Evolutionary conservation across 208 protist genomes (phyloP).

Genomic region (Strigomonas culicis): DNA sequence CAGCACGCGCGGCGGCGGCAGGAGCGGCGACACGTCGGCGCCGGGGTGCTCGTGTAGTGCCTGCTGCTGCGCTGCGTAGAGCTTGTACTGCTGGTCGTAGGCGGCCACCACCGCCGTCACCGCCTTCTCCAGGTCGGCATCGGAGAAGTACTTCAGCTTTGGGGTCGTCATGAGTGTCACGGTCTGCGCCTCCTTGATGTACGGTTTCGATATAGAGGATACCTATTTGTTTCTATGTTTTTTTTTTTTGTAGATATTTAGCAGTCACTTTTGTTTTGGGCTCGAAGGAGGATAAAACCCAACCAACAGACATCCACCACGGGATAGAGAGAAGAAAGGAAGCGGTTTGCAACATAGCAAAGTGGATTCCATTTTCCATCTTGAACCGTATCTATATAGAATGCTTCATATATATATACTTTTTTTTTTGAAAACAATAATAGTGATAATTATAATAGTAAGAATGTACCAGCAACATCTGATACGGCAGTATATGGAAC

Average conservation of each 20-base stretch:
- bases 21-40: neutral
- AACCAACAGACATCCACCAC: neutral
- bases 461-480: too few relatives aligned
- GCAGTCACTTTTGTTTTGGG: neutral
- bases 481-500: too few relatives aligned
- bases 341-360: too few relatives aligned
- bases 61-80: neutral
- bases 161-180: neutral
- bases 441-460: too few relatives aligned
- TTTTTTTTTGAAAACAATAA: too few relatives aligned
- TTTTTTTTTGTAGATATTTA: constrained; percentile 7
- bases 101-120: neutral
- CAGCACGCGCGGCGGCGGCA: constrained; percentile 37
- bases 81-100: neutral
- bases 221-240: constrained; percentile 8
- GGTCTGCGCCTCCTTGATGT: neutral
- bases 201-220: neutral
- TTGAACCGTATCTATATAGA: too few relatives aligned
- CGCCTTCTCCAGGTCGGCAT: neutral
- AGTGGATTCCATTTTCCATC: too few relatives aligned
- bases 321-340: neutral
- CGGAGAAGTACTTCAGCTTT: neutral
- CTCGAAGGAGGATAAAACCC: neutral
- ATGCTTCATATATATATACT: too few relatives aligned
- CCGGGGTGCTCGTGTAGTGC: neutral